Evolutionary conservation across 768 basidiomycete genomes (phyloP).

Genomic region (Auricularia heimuer): DNA sequence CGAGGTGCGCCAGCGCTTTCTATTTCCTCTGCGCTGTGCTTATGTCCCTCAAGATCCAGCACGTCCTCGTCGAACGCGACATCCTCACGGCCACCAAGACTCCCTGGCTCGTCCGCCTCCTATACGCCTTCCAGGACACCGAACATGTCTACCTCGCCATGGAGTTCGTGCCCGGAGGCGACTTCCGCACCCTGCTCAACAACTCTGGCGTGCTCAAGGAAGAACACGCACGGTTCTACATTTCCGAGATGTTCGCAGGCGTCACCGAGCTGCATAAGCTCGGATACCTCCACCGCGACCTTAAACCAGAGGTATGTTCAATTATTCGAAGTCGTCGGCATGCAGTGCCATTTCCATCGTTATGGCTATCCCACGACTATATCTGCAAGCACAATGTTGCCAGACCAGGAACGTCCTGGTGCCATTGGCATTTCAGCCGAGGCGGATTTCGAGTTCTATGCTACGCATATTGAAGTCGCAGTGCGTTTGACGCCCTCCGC

Average conservation of each 20-base stretch:
- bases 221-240: conserved; percentile 94
- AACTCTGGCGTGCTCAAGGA: conserved; percentile 97
- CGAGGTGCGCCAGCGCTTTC: conserved; percentile 45
- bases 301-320: conserved; percentile 82
- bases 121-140: conserved; percentile 95
- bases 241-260: conserved; percentile 93
- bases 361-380: too few relatives aligned
- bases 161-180: conserved; percentile 98
- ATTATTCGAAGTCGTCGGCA: too few relatives aligned
- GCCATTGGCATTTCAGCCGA: too few relatives aligned
- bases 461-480: too few relatives aligned
- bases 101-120: conserved; percentile 87
- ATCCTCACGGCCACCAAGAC: conserved; percentile 96
- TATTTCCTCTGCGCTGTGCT: background rate
- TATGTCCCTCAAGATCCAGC: conserved; percentile 59
- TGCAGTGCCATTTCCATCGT: too few relatives aligned
- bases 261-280: conserved; percentile 94
- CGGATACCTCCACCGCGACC: conserved; percentile 95
- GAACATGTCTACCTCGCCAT: conserved; percentile 91
- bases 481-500: too few relatives aligned
- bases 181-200: conserved; percentile 94
- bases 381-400: too few relatives aligned
- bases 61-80: conserved; percentile 94
- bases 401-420: too few relatives aligned
- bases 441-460: too few relatives aligned